Percentiles rank a stretch among this genome's conserved stretches.
These are phyloP conservation scores for Pseudogymnoascus sp. DNA, from an alignment of 2,329 filamentous ascomycete species.

Conservation along the genomic window DNA sequence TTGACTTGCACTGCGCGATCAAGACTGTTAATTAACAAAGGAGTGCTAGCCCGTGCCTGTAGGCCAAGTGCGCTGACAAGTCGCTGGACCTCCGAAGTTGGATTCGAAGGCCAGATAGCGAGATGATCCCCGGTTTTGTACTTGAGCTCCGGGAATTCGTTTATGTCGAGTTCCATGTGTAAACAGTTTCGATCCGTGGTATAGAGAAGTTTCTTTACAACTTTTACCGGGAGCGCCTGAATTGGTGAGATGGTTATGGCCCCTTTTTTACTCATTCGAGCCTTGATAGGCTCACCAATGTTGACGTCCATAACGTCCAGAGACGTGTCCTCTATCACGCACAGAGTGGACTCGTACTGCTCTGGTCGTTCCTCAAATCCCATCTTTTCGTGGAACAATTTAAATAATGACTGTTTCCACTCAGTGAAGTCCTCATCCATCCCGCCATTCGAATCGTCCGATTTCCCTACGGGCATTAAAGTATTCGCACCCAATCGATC, in stretches of 20 bases:
- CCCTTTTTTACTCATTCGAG: background rate
- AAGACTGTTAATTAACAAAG: slow-evolving; percentile 12
- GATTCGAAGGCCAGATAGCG: slow-evolving; percentile 20
- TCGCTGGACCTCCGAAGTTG: slow-evolving; percentile 14
- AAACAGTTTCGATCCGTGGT: slow-evolving; percentile 17
- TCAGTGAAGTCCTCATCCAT: slow-evolving; percentile 19
- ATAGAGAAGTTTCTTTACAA: slow-evolving; percentile 11
- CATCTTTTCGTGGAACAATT: slow-evolving; percentile 7
- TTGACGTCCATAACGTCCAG: slow-evolving; percentile 17
- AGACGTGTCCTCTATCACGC: slow-evolving; percentile 13
- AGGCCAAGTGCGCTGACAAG: slow-evolving; percentile 14
- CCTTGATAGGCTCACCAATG: slow-evolving; percentile 13
- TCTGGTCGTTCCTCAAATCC: slow-evolving; percentile 9
- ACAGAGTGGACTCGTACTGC: slow-evolving; percentile 14
- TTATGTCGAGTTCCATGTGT: slow-evolving; percentile 19
- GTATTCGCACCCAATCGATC: slow-evolving; percentile 12
- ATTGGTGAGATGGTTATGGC: slow-evolving; percentile 10
- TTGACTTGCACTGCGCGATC: slow-evolving; percentile 11
- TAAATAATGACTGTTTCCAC: slow-evolving; percentile 18
- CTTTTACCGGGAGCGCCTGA: slow-evolving; percentile 11
- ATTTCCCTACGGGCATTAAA: slow-evolving; percentile 14
- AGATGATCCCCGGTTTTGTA: slow-evolving; percentile 23
- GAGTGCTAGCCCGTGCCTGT: background rate
- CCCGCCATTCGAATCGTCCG: slow-evolving; percentile 17
- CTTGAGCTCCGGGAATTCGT: slow-evolving; percentile 15